Base-by-base conservation (phyloP, 495 filamentous ascomycete species). In the Gamarada debralockiae region DNA sequence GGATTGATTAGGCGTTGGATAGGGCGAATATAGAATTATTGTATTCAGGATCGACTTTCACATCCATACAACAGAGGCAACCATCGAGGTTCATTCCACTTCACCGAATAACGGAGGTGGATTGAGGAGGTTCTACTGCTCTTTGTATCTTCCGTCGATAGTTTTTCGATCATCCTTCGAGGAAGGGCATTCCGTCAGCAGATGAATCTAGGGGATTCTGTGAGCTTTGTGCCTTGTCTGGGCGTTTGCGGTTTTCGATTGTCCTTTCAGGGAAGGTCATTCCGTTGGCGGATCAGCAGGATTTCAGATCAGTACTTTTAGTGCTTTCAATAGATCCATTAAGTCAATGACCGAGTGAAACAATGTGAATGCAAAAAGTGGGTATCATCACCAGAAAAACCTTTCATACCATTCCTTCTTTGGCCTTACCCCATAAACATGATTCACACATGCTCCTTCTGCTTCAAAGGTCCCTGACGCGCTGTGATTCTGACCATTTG, bases 401-500 rank as follows among this genome's bases (percentile, higher is more conserved):
- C 3, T 23, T 10, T 39, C 47, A n/a, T 39, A 14, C 27, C 47
- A 39, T 12, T 6, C 13, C 25, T 37, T 21, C 22, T 20, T 37
- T n/a, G 20, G 14, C 38, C 17, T 64, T 18, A 67, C 56, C 23
- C 60, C 62, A 57, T 70, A 70, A 4, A 67, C 64, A 64, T 71
- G 73, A 53, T 74, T 73, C 0, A 74, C 49, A 53, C 73, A 76
- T 1, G 72, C 72, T 21, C 67, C 59, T 3, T 33, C 15, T 37
- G 63, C 69, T 0, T 40, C 18, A 50, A 71, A 70, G 1, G 45
- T 38, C 51, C 70, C 69, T 0, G 71, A 53, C 0, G 65, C 64
- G 50, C 69, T 72, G 44, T 76, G 70, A 40, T 69, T 55, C 52
- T 73, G 72, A 17, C 73, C 72, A 60, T 70, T 73, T 0, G 65